These are phyloP conservation scores for Vaccinium vitisidaea DNA, from an alignment of 148 eudicot species.

Conservation along the genomic window DNA sequence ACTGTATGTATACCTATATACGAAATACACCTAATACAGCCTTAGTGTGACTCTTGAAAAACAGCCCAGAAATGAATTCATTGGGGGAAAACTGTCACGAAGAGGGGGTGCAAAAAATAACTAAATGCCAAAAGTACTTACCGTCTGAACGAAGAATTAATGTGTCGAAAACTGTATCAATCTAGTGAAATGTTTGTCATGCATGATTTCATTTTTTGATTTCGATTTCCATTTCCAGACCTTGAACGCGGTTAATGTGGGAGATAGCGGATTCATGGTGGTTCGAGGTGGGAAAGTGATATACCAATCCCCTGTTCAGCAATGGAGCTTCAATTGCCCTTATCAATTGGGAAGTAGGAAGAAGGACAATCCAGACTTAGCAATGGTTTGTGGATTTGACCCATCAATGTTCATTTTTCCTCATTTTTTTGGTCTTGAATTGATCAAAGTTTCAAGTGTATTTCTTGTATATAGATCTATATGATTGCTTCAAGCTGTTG, in stretches of 20 bases:
- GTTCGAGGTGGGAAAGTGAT: not conserved
- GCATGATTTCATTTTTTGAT: not conserved
- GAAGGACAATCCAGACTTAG: not conserved
- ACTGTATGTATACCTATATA: no score
- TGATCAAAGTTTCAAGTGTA: no score
- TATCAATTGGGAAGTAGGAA: not conserved
- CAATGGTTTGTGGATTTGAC: not conserved
- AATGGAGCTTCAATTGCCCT: not conserved
- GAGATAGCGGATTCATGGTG: constrained; percentile 3
- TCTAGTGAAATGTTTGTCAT: not conserved
- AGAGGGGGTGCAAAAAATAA: no score
- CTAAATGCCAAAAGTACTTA: no score
- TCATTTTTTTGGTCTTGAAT: not conserved
- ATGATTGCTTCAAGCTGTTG: no score
- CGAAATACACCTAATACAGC: no score
- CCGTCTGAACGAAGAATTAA: no score
- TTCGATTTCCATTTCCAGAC: not conserved
- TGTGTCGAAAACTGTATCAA: not conserved
- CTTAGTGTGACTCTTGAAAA: no score
- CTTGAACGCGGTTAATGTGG: not conserved
- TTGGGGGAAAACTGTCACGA: no score
- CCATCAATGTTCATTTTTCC: not conserved
- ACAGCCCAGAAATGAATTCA: no score
- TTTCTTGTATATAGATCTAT: no score
- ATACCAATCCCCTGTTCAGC: not conserved